Evolutionary conservation across 306 rosid genomes (phyloP), one percentile per base, ranked within the genome.

Genomic region (Geum urbanum): DNA sequence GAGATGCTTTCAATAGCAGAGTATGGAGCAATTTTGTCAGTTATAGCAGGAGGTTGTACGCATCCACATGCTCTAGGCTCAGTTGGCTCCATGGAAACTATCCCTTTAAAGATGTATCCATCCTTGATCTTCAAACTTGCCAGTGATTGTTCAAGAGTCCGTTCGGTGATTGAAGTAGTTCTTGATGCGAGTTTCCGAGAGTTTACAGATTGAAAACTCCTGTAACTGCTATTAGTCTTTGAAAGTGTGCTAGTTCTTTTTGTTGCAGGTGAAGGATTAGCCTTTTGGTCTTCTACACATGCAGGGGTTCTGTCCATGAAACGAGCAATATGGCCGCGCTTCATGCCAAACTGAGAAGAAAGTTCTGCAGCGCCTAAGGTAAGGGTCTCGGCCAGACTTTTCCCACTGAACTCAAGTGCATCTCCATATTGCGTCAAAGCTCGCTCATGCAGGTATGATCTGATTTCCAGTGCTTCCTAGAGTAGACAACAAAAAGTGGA

Each of bases 311-410:
- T 80, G 82, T 90, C 79, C 63, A 53, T 55, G 66, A 92, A 90
- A 63, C 96, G 98, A 1, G 96, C 96, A n/a, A 90, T 64, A 66
- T 92, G 98, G 54, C 92, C 96, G 78, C 98, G 80, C 75, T 90
- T 92, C 96, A 92, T 90, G 46, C 72, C 83, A 57, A 89, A 86
- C 50, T 82, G 87, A 10, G 84, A 55, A 58, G 74, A 59, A 43
- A 86, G 91, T 79, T 82, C 87, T 4, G 37, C 70, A 2, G 77
- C 53, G 40, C 81, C 84, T 55, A 85, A 43, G 77, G 70, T 79
- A 16, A 88, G 80, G 76, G 90, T 78, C 78, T 88, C 94, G 9
- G 81, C 72, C 43, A 90, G 77, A 71, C 64, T 43, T 79, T 78
- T 82, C 41, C 79, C 82, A 24, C 86, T 69, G 24, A 72, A 72